Percentiles rank a stretch among this genome's conserved stretches.
phyloP scores from a whole-genome alignment of 2,329 filamentous ascomycete genomes.

The Apiospora phragmitis region DNA sequence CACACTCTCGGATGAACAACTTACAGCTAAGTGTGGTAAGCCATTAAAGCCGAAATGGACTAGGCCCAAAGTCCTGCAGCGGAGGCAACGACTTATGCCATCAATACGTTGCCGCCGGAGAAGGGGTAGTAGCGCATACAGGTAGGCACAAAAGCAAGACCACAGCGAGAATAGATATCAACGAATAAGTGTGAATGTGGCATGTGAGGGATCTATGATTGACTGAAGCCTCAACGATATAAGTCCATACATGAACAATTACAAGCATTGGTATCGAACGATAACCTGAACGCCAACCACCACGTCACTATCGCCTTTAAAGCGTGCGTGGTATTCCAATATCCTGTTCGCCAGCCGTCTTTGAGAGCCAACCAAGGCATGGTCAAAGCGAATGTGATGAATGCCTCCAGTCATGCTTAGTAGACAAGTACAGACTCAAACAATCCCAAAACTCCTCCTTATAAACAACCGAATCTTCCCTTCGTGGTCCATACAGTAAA shows the following conservation, averaged over 20 bases:
- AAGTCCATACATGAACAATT: background rate
- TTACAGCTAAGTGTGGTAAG: no score
- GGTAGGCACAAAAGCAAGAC: background rate
- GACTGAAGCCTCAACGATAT: background rate
- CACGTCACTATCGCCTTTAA: background rate
- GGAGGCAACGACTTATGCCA: no score
- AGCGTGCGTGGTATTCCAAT: background rate
- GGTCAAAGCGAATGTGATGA: background rate
- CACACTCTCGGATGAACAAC: no score
- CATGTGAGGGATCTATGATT: background rate
- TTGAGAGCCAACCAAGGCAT: background rate
- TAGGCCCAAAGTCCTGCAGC: no score
- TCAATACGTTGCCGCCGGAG: background rate
- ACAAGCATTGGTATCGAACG: constrained; percentile 1
- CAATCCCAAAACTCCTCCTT: background rate
- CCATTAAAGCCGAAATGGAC: no score
- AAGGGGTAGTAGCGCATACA: background rate
- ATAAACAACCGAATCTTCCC: background rate
- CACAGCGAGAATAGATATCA: background rate
- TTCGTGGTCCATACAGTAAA: background rate
- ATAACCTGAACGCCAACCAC: constrained; percentile 3
- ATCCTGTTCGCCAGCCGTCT: background rate
- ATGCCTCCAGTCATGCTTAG: background rate
- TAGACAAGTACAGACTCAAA: background rate
- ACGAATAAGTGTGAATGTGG: background rate